A percentile compares a stretch with the other conserved stretches of the same genome.
Conservation (phyloP, 106 monocot species). For the Allium sativum region DNA sequence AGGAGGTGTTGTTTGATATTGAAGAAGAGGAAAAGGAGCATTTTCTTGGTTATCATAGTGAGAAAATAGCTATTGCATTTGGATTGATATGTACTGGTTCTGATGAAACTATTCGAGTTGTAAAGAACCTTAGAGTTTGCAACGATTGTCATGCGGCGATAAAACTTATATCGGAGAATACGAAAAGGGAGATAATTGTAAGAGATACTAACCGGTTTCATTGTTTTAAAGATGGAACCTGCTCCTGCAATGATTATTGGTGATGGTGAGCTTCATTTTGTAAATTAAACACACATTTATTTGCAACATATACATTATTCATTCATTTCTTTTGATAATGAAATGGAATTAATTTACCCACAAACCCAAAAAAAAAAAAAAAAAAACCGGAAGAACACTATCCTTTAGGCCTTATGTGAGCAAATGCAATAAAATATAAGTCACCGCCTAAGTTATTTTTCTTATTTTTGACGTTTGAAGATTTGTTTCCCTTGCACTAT, state of each 20-base stretch:
- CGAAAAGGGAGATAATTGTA: slow-evolving; percentile 40
- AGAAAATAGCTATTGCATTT: slow-evolving; percentile 49
- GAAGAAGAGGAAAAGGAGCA: slow-evolving; percentile 51
- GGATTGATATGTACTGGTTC: slow-evolving; percentile 13
- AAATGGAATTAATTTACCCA: no score
- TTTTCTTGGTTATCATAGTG: slow-evolving; percentile 39
- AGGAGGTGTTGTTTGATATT: slow-evolving; percentile 44
- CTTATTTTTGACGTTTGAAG: no score
- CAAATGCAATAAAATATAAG: no score
- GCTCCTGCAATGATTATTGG: slow-evolving; percentile 77
- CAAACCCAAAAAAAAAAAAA: no score
- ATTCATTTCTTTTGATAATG: no score
- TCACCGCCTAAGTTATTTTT: no score
- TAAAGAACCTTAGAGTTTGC: slow-evolving; percentile 73
- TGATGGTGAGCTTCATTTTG: no score
- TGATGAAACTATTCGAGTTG: slow-evolving; percentile 44
- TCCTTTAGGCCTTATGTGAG: no score
- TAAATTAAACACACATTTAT: no score
- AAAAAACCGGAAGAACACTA: no score
- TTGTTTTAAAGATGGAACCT: slow-evolving; percentile 45
- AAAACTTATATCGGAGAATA: slow-evolving; percentile 47
- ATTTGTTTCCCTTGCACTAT: no score
- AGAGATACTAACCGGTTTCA: slow-evolving; percentile 72
- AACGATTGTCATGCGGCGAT: slow-evolving; percentile 59
- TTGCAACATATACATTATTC: no score